Conservation (phyloP, 106 monocot genomes). For the Dioscorea dumetorum region DNA sequence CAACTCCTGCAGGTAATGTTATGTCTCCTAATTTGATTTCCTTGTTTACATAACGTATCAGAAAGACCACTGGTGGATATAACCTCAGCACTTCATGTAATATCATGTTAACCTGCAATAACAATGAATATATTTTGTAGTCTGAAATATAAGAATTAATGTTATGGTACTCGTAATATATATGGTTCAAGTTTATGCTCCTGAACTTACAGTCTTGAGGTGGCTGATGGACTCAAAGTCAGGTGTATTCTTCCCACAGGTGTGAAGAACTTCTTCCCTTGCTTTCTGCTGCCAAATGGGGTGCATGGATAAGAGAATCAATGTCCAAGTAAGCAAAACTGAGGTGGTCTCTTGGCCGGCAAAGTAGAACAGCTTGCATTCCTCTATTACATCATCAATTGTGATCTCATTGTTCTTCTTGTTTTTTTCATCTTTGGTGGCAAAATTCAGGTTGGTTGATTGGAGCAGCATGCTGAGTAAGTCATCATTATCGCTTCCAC, state of each 20-base stretch:
- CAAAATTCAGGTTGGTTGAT: neutral
- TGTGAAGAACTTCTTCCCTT: conserved; percentile 28
- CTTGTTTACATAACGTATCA: conserved; percentile 1
- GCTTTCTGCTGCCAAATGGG: conserved; percentile 45
- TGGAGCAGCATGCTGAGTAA: conserved; percentile 42
- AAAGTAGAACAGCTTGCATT: conserved; percentile 61
- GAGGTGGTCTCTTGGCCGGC: conserved; percentile 52
- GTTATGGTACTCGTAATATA: too few relatives aligned
- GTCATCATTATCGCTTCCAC: conserved; percentile 17
- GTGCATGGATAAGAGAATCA: conserved; percentile 33
- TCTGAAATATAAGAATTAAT: too few relatives aligned
- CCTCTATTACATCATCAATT: conserved; percentile 37
- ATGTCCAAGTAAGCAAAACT: conserved; percentile 36
- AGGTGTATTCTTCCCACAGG: conserved; percentile 19
- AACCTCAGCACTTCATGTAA: conserved; percentile 39
- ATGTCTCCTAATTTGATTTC: conserved; percentile 15
- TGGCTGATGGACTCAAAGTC: conserved; percentile 23
- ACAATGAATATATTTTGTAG: neutral
- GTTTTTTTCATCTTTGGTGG: neutral
- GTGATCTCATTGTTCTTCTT: conserved; percentile 15
- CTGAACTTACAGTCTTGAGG: conserved; percentile 38
- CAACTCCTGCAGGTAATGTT: conserved; percentile 18
- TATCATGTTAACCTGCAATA: conserved; percentile 44
- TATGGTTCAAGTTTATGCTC: too few relatives aligned
- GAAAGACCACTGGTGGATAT: conserved; percentile 29